Evolutionary conservation across 1,139 yeast genomes (phyloP).

Genomic region (Geotrichum cucujoidarum): DNA sequence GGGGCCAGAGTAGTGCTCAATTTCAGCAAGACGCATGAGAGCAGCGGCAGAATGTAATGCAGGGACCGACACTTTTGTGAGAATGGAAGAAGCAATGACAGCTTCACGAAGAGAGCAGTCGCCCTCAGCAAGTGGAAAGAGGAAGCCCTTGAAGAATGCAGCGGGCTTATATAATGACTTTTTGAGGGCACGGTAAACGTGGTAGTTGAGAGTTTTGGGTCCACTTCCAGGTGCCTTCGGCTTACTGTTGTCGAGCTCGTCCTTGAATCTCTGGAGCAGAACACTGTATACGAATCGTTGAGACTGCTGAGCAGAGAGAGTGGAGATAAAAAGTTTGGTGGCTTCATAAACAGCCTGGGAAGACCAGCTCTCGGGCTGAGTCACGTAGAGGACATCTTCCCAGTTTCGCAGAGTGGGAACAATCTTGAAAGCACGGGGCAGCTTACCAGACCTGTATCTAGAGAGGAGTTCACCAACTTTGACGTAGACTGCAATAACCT

Average conservation of each 20-base stretch:
- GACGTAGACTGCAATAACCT: conserved; percentile 89
- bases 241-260: conserved; percentile 65
- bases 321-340: conserved; percentile 86
- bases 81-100: conserved; percentile 87
- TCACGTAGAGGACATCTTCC: conserved; percentile 91
- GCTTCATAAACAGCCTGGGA: conserved; percentile 97
- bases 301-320: conserved; percentile 80
- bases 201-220: conserved; percentile 59
- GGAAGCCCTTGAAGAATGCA: conserved; percentile 93
- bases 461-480: conserved; percentile 84
- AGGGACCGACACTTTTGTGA: conserved; percentile 86
- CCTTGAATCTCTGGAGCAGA: conserved; percentile 77
- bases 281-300: conserved; percentile 75
- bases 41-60: conserved; percentile 96
- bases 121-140: conserved; percentile 78
- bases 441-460: conserved; percentile 92
- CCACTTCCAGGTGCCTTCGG: conserved; percentile 15
- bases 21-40: conserved; percentile 71
- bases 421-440: conserved; percentile 91
- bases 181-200: conserved; percentile 83
- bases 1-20: conserved; percentile 76
- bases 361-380: conserved; percentile 91
- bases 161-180: conserved; percentile 94
- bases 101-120: conserved; percentile 87
- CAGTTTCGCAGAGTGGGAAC: conserved; percentile 88